Evolutionary conservation across 2,329 filamentous ascomycete species (phyloP).

Genomic region (Fulvia fulva): DNA sequence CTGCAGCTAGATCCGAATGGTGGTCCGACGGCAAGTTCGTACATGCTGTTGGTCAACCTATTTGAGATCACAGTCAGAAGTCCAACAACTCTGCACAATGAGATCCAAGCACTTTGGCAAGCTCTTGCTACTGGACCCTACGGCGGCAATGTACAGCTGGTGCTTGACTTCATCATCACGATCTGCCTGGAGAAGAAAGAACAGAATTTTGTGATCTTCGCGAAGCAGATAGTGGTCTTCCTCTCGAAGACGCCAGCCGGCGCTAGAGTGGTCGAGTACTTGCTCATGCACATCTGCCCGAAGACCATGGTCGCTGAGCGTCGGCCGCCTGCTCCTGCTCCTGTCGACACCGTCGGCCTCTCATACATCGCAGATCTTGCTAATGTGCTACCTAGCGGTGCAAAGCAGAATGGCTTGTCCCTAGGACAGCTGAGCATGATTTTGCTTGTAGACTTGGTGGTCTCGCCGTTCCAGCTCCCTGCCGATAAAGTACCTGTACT

Average conservation of each 20-base stretch:
- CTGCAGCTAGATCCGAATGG: constrained; percentile 88
- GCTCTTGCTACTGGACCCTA: constrained; percentile 89
- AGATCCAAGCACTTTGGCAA: constrained; percentile 96
- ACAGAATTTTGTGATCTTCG: constrained; percentile 96
- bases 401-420: constrained; percentile 82
- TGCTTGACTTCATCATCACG: constrained; percentile 93
- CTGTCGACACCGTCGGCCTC: constrained; percentile 63
- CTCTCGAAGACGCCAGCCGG: constrained; percentile 80
- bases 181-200: constrained; percentile 90
- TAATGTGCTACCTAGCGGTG: constrained; percentile 75
- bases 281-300: constrained; percentile 84
- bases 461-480: constrained; percentile 77
- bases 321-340: constrained; percentile 62
- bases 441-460: constrained; percentile 90
- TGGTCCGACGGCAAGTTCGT: constrained; percentile 83
- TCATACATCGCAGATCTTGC: constrained; percentile 87
- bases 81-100: constrained; percentile 83
- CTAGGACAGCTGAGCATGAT: constrained; percentile 91
- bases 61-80: constrained; percentile 95
- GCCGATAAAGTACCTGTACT: constrained; percentile 79
- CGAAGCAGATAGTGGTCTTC: constrained; percentile 97
- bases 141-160: constrained; percentile 86
- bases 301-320: constrained; percentile 98
- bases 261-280: constrained; percentile 88
- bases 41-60: constrained; percentile 90